phyloP scores from a whole-genome alignment of 768 basidiomycete genomes.

The Tulasnella sp. region DNA sequence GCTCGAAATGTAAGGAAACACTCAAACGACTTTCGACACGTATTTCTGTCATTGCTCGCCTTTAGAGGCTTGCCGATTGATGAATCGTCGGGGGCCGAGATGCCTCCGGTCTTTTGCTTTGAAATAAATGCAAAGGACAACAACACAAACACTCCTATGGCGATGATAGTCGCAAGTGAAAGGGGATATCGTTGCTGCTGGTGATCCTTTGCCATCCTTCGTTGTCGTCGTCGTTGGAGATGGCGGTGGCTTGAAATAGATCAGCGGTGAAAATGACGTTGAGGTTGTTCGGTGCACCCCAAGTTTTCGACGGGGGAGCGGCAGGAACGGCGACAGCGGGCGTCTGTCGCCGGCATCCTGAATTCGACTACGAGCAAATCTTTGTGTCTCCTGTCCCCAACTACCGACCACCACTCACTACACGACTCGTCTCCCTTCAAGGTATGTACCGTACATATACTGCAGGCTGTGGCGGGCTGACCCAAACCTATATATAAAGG shows the following conservation, averaged over 20 bases:
- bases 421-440: not conserved
- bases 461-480: not conserved
- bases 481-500: not conserved
- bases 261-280: not conserved
- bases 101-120: not conserved
- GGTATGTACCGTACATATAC: not conserved
- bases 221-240: not conserved
- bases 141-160: not conserved
- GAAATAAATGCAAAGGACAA: not conserved
- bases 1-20: slow-evolving; percentile 31
- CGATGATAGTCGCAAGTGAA: not conserved
- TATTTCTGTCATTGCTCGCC: not conserved
- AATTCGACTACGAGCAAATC: not conserved
- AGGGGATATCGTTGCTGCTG: not conserved
- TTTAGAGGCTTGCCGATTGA: not conserved
- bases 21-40: not conserved
- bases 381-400: not conserved
- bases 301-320: not conserved
- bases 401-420: not conserved
- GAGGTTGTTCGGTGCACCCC: not conserved
- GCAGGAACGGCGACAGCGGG: not conserved
- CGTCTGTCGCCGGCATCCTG: not conserved
- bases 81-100: not conserved
- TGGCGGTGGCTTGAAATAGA: not conserved
- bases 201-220: not conserved